These are phyloP conservation scores for Waltiozyma solani DNA, from an alignment of 1,139 yeast species.

Conservation along the genomic window DNA sequence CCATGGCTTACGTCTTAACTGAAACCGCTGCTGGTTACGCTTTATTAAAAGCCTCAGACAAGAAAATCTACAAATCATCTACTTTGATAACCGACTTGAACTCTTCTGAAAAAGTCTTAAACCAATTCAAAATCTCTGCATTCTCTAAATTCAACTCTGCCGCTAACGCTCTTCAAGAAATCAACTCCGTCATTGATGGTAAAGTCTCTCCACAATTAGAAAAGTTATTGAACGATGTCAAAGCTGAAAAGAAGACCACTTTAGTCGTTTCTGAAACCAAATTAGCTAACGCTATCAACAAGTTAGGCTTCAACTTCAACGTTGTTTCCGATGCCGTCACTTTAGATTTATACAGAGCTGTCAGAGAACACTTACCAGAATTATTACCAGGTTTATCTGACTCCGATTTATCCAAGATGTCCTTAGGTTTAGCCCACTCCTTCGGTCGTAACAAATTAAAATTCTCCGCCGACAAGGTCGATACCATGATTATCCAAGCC, in stretches of 20 bases:
- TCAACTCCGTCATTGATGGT: constrained; percentile 87
- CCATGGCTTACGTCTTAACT: constrained; percentile 89
- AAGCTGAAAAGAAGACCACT: constrained; percentile 83
- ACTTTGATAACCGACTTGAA: constrained; percentile 68
- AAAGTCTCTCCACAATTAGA: constrained; percentile 82
- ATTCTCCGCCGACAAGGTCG: constrained; percentile 96
- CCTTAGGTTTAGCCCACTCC: constrained; percentile 94
- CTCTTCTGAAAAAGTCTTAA: constrained; percentile 71
- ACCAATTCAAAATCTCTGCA: constrained; percentile 82
- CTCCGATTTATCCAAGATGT: constrained; percentile 82
- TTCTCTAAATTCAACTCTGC: constrained; percentile 93
- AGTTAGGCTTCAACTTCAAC: constrained; percentile 78
- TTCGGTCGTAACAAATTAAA: constrained; percentile 96
- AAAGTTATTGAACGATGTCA: constrained; percentile 66
- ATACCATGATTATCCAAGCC: constrained; percentile 98
- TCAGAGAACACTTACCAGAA: constrained; percentile 88
- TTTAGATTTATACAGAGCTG: constrained; percentile 88
- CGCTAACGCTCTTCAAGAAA: constrained; percentile 93
- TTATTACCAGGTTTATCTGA: constrained; percentile 90
- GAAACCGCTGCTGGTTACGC: constrained; percentile 99
- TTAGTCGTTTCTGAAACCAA: constrained; percentile 92
- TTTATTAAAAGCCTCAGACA: constrained; percentile 91
- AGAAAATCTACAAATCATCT: constrained; percentile 86
- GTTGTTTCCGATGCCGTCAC: constrained; percentile 94
- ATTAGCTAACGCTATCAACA: constrained; percentile 92